These are phyloP conservation scores for Fusarium nisikadoi DNA, from an alignment of 2,329 filamentous ascomycete genomes.

Conservation along the genomic window DNA sequence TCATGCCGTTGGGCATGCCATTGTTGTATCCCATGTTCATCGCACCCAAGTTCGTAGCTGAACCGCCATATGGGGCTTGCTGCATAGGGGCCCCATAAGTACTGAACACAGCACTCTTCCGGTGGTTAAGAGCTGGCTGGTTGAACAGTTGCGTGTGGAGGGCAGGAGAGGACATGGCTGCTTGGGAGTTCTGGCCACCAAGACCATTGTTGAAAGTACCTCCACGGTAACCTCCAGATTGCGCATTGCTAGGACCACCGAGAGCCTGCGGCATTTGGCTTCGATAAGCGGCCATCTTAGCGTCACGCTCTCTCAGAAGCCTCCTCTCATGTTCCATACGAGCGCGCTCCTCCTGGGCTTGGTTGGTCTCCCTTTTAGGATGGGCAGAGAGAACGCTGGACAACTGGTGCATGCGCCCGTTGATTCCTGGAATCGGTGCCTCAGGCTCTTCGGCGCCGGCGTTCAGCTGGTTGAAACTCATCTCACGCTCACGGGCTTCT, in stretches of 20 bases:
- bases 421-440: slow-evolving; percentile 28
- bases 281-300: slow-evolving; percentile 60
- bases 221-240: slow-evolving; percentile 59
- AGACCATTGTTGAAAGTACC: slow-evolving; percentile 66
- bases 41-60: slow-evolving; percentile 34
- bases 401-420: slow-evolving; percentile 59
- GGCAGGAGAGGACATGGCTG: slow-evolving; percentile 43
- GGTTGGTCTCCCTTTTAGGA: slow-evolving; percentile 54
- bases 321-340: slow-evolving; percentile 55
- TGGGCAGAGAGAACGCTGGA: slow-evolving; percentile 66
- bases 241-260: slow-evolving; percentile 44
- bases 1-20: slow-evolving; percentile 34
- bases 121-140: slow-evolving; percentile 37
- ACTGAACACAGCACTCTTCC: slow-evolving; percentile 48
- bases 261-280: slow-evolving; percentile 61
- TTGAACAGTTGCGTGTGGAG: slow-evolving; percentile 43
- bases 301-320: slow-evolving; percentile 56
- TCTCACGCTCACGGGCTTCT: slow-evolving; percentile 70
- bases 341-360: slow-evolving; percentile 54
- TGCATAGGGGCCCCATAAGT: slow-evolving; percentile 45
- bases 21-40: slow-evolving; percentile 42
- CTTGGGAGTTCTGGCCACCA: slow-evolving; percentile 51
- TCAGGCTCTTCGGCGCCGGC: slow-evolving; percentile 21
- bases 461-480: slow-evolving; percentile 52
- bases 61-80: slow-evolving; percentile 40